Percentiles rank a stretch among this genome's conserved stretches.
Evolutionary conservation across 192 early-diverging fungal genomes (phyloP).

Genomic region (Linnemannia hyalina): DNA sequence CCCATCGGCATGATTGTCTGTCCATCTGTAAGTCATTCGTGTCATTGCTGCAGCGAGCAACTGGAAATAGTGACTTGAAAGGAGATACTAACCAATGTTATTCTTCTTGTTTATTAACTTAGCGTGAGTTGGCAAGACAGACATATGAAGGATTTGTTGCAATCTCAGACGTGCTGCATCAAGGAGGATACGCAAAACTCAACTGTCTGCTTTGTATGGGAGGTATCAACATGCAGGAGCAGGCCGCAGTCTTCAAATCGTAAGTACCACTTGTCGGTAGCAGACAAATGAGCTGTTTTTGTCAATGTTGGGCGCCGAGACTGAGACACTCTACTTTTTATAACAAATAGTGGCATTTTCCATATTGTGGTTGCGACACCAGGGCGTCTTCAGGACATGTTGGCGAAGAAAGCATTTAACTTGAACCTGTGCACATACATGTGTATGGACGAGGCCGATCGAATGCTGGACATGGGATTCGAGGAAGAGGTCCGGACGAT

Average conservation of each 20-base stretch:
- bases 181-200: conserved; percentile 79
- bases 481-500: conserved; percentile 97
- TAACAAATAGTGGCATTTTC: conserved; percentile 68
- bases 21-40: conserved; percentile 77
- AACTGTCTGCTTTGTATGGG: conserved; percentile 92
- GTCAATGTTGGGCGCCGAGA: neutral
- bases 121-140: conserved; percentile 96
- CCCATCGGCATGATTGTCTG: conserved; percentile 95
- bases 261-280: conserved; percentile 36
- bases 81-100: neutral
- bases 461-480: conserved; percentile 99
- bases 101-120: neutral
- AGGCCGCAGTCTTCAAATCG: conserved; percentile 75
- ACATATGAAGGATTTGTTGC: conserved; percentile 88
- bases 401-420: conserved; percentile 88
- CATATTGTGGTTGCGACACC: conserved; percentile 98
- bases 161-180: conserved; percentile 70
- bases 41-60: neutral
- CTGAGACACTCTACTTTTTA: neutral
- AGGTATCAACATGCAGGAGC: conserved; percentile 94
- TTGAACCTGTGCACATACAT: conserved; percentile 90
- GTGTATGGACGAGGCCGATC: conserved; percentile 98
- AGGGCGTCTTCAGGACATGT: conserved; percentile 94
- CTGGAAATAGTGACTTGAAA: neutral
- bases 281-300: neutral